Base-by-base conservation (phyloP, 148 eudicot species). In the Chenopodium suecicum region DNA sequence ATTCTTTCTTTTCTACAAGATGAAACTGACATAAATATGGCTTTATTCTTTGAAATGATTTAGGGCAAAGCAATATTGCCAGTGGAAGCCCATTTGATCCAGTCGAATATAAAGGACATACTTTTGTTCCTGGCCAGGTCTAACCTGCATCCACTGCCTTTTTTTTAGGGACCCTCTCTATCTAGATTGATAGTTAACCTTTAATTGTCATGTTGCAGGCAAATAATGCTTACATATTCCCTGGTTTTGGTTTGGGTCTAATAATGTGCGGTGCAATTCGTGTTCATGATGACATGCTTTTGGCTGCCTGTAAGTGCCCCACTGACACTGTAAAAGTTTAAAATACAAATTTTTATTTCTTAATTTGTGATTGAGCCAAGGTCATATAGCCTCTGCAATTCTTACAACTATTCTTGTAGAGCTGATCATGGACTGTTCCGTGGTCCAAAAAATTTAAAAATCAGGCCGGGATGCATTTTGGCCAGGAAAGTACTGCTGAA, bases 61-160 rank as follows among this genome's bases (percentile, higher is more conserved):
- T 79, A 94, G 97, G 98, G 98, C 7, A 89, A 83, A 34, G 95
- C 93, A 58, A 89, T 93, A 77, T 94, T 83, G 95, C 97, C 8
- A 93, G 98, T 74, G 98, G 98, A 86, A 94, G 98, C 85, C 98
- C 98, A 79, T 94, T 94, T 23, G 88, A 85, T 25, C 91, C 98
- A 5, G 89, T 93, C 58, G 90, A 90, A 82, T 90, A 89, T 70
- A 73, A 89, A 8, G 98, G 95, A 74, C 82, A 87, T 78, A 83
- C 85, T 78, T 89, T 86, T 62, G 79, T 89, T 58, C 91, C 97
- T 46, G 95, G 97, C 84, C 97, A 94, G 98, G 98, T 94, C 11
- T 75, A 73, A 56, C 31, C 71, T 31, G 81, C 73, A 70, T 10
- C 67, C 54, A 12, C 2, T 54, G 44, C 63, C 23, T 32, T 64